Base-by-base conservation (phyloP, 495 filamentous ascomycete genomes). In the Opeltia flavorubescens region DNA sequence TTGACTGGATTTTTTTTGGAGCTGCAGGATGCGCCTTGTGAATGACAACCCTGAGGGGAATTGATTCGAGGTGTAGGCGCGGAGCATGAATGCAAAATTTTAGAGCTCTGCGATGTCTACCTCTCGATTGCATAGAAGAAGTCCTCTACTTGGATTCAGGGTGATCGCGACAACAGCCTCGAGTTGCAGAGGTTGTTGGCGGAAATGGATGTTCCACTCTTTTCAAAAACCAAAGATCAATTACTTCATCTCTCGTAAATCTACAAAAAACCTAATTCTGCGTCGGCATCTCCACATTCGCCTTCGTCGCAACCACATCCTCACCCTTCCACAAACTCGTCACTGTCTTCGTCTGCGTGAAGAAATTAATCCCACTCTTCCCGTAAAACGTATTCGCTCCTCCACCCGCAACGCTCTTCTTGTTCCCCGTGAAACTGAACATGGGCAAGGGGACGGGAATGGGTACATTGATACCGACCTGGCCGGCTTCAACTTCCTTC, bases 401-500 rank as follows among this genome's bases (percentile, higher is more conserved):
- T 20, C 89, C 87, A 31, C 91, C 91, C 0, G 91, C 91, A 40
- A 98, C 74, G 60, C 83, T 89, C 71, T 83, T 87, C 80, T 98
- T 98, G 66, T 96, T 98, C 44, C 91, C 91, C 17, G 91, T 98
- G 68, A 98, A 98, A 44, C 77, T 84, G 67, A 95, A 98, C 84
- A 95, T 93, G 56, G 89, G 85, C 31, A 93, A 70, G 13, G 91
- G 89, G 4, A 94, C 89, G 2, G 78, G 80, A 48, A 89, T 89
- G 21, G 85, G 85, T 17, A 89, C 70, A 51, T 76, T 76, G 54
- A 77, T 66, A 17, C 74, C 74, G 4, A 77, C 55, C 58, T 77
- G 74, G 25, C 74, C 74, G 35, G 71, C 73, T 49, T 76, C 72
- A 45, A 74, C 67, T 39, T 82, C 73, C 59, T 75, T 75, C 62